phyloP scores from a whole-genome alignment of 208 protist species.

The Phytomonas serpens region DNA sequence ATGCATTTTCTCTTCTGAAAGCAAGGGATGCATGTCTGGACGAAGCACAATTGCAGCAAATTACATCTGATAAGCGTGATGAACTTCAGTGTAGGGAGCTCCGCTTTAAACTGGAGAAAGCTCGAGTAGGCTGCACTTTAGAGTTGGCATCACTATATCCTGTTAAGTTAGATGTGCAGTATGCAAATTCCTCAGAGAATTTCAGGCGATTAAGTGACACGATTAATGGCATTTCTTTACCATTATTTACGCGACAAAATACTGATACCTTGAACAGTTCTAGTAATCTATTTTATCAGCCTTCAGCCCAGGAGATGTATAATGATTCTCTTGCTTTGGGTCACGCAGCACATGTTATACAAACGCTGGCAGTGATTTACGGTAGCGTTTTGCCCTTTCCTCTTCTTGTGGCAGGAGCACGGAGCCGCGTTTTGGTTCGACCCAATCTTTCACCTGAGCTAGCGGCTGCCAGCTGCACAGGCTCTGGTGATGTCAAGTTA shows the following conservation, averaged over 20 bases:
- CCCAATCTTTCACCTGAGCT: slow-evolving; percentile 17
- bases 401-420: slow-evolving; percentile 35
- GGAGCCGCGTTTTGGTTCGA: slow-evolving; percentile 25
- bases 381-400: slow-evolving; percentile 50
- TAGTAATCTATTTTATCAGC: neutral
- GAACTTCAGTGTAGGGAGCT: slow-evolving; percentile 27
- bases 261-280: neutral
- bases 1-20: slow-evolving; percentile 17
- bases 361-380: slow-evolving; percentile 40
- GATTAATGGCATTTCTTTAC: slow-evolving; percentile 1
- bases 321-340: slow-evolving; percentile 53
- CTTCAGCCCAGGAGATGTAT: slow-evolving; percentile 25
- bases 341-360: slow-evolving; percentile 38
- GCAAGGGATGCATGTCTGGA: neutral
- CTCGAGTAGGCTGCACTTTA: slow-evolving; percentile 14
- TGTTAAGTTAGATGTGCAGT: slow-evolving; percentile 22
- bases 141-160: slow-evolving; percentile 27
- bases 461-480: slow-evolving; percentile 14
- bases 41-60: neutral
- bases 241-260: slow-evolving; percentile 5
- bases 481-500: slow-evolving; percentile 26
- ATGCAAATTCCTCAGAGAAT: slow-evolving; percentile 9
- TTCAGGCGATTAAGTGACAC: neutral
- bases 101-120: slow-evolving; percentile 22
- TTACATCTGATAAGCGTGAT: slow-evolving; percentile 9